phyloP scores from a whole-genome alignment of 306 rosid species.

The Begonia masoniana region DNA sequence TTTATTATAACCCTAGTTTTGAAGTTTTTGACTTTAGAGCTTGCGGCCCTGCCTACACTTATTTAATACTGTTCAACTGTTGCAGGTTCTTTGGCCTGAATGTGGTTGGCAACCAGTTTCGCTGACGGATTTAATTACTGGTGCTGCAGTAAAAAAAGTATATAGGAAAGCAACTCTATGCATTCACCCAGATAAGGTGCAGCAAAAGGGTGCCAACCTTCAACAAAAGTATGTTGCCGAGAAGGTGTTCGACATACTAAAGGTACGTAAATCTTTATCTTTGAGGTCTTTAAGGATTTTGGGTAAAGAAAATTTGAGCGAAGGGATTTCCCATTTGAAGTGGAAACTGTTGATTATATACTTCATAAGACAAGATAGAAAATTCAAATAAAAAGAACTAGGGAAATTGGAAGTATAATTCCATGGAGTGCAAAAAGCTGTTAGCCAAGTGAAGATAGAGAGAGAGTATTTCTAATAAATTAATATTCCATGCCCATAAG shows the following conservation, averaged over 20 bases:
- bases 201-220: constrained; percentile 86
- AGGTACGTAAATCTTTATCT: constrained; percentile 29
- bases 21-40: not conserved
- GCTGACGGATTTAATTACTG: constrained; percentile 76
- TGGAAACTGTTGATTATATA: no score
- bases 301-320: no score
- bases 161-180: constrained; percentile 87
- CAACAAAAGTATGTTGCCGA: constrained; percentile 85
- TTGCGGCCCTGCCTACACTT: not conserved
- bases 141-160: constrained; percentile 54
- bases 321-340: no score
- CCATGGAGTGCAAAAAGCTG: no score
- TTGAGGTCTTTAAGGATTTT: no score
- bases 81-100: constrained; percentile 90
- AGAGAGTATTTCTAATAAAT: no score
- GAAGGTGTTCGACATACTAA: constrained; percentile 86
- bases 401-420: no score
- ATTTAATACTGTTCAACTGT: constrained; percentile 7
- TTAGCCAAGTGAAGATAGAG: no score
- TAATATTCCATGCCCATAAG: no score
- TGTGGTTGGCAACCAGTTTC: constrained; percentile 91
- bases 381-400: no score
- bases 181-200: constrained; percentile 92
- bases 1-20: not conserved
- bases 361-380: no score